Conservation (phyloP, 1,139 yeast species). For the Komagataea norvegica region DNA sequence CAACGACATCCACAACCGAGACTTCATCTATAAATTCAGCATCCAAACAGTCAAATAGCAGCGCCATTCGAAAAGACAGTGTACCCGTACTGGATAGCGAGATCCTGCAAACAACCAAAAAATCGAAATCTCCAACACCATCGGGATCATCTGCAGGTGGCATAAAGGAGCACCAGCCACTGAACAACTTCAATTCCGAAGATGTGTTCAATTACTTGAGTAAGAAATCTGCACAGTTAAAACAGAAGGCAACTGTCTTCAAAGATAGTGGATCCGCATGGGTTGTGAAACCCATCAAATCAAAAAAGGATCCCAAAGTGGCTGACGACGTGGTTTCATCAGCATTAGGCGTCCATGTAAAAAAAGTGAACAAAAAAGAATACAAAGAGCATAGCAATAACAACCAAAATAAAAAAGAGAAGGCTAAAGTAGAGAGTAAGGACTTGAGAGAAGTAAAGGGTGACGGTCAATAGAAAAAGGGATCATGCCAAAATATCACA, state of each 20-base stretch:
- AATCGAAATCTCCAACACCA: constrained; percentile 1
- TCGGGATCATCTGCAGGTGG: neutral
- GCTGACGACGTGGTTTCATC: constrained; percentile 6
- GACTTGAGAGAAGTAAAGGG: neutral
- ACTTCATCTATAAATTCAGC: neutral
- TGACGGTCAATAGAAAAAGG: too few species aligned
- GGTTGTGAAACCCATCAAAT: constrained; percentile 7
- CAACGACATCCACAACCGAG: neutral
- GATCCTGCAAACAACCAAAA: neutral
- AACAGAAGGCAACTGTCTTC: constrained; percentile 1
- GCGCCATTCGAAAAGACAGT: too few species aligned
- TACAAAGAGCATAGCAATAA: neutral
- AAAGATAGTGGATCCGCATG: constrained; percentile 12
- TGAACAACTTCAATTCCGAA: constrained; percentile 6
- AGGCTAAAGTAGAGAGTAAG: neutral
- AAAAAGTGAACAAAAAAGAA: constrained; percentile 5
- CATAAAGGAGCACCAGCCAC: neutral
- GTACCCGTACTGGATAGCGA: neutral
- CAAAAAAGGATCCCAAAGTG: constrained; percentile 5
- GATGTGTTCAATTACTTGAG: constrained; percentile 5
- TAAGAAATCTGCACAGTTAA: constrained; percentile 2
- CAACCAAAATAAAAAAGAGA: neutral
- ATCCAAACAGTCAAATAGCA: neutral
- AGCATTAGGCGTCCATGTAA: constrained; percentile 3
- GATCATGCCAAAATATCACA: too few species aligned